Evolutionary conservation across 345 rosid species (phyloP).

Genomic region (Conringia planisiliqua): DNA sequence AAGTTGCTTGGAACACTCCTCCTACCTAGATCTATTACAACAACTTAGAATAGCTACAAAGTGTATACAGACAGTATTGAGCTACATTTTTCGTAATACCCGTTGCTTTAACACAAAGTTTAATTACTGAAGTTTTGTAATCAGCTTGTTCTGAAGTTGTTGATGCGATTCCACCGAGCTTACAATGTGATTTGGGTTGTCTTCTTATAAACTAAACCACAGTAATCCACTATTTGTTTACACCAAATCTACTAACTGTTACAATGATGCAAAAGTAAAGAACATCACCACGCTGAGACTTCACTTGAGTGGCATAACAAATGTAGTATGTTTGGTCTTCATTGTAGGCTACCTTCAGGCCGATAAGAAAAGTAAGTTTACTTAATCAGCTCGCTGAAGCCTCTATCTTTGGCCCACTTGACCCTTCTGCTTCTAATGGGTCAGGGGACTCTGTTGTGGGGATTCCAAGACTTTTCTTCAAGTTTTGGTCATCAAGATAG

Average conservation of each 20-base stretch:
- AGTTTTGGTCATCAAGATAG: slow-evolving; percentile 30
- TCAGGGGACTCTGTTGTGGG: neutral
- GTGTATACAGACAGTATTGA: neutral
- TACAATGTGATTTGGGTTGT: neutral
- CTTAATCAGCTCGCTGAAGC: neutral
- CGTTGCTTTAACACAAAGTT: slow-evolving; percentile 10
- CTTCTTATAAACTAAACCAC: slow-evolving; percentile 7
- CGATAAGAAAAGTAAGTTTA: neutral
- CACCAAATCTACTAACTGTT: neutral
- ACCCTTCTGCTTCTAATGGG: slow-evolving; percentile 14
- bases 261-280: slow-evolving; percentile 17
- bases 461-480: slow-evolving; percentile 13
- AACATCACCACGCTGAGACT: neutral
- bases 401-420: neutral
- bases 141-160: neutral
- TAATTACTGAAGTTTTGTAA: neutral
- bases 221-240: neutral
- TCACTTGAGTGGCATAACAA: neutral
- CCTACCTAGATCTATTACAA: neutral
- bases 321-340: neutral
- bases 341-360: neutral
- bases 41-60: slow-evolving; percentile 18
- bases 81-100: neutral
- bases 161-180: neutral
- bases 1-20: slow-evolving; percentile 32